These are phyloP conservation scores for Pulveroboletus frians DNA, from an alignment of 768 basidiomycete genomes.

Conservation along the genomic window DNA sequence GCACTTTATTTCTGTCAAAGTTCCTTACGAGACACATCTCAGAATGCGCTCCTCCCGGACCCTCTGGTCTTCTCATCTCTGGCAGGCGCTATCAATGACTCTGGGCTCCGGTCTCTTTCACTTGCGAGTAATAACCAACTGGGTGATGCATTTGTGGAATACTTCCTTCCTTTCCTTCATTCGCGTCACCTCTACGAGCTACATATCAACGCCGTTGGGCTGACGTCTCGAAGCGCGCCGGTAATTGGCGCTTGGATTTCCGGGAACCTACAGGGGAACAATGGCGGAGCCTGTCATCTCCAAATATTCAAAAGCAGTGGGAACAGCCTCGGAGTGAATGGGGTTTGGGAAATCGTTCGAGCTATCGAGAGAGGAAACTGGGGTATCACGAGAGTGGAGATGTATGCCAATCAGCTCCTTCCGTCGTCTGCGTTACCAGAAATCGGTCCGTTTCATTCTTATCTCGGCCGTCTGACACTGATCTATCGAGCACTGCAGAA, in stretches of 20 bases:
- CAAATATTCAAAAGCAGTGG: constrained; percentile 49
- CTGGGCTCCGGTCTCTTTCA: constrained; percentile 45
- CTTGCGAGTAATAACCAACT: constrained; percentile 46
- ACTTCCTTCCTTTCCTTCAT: constrained; percentile 46
- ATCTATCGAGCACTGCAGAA: constrained; percentile 13
- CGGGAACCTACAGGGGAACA: constrained; percentile 23
- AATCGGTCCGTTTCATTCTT: constrained; percentile 5
- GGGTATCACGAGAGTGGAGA: constrained; percentile 43
- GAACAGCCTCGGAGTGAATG: constrained; percentile 48
- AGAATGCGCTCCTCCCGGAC: constrained; percentile 41
- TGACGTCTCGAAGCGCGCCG: constrained; percentile 42
- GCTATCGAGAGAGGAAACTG: constrained; percentile 48
- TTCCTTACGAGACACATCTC: constrained; percentile 18
- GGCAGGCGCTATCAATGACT: constrained; percentile 48
- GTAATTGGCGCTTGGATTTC: constrained; percentile 47
- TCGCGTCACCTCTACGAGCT: constrained; percentile 47
- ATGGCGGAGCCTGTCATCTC: constrained; percentile 35
- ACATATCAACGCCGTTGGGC: constrained; percentile 44
- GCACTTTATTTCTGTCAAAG: neutral
- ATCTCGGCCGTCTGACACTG: constrained; percentile 13
- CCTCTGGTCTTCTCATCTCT: constrained; percentile 35
- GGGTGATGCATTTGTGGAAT: constrained; percentile 44
- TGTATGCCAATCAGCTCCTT: constrained; percentile 41
- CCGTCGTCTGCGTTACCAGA: constrained; percentile 5
- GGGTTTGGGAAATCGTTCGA: constrained; percentile 42